A percentile compares a stretch with the other conserved stretches of the same genome.
Evolutionary conservation across 208 protist genomes (phyloP).

Genomic region (Trypanosoma congolense): DNA sequence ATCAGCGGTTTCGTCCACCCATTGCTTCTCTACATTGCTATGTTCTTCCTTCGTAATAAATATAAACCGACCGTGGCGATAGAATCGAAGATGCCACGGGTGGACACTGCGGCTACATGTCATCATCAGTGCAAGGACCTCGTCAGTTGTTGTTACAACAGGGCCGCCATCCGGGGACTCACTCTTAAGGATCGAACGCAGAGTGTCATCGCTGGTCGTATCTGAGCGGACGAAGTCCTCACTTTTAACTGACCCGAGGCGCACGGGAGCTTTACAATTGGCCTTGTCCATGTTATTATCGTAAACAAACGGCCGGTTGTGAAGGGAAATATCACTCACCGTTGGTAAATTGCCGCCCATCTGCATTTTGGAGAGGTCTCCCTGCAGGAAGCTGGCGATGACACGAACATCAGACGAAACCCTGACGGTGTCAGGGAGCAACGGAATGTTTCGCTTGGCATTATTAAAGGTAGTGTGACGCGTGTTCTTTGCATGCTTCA

Average conservation of each 20-base stretch:
- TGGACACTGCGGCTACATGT: constrained; percentile 65
- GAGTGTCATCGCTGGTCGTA: constrained; percentile 37
- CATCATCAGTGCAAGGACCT: constrained; percentile 80
- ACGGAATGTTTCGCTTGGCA: constrained; percentile 30
- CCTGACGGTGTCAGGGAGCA: constrained; percentile 39
- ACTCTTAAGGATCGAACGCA: constrained; percentile 54
- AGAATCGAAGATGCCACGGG: constrained; percentile 75
- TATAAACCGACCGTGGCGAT: constrained; percentile 37
- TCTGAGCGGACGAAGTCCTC: constrained; percentile 28
- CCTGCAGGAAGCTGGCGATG: constrained; percentile 27
- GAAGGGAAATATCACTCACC: constrained; percentile 44
- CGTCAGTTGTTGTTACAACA: constrained; percentile 73
- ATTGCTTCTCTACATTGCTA: constrained; percentile 72
- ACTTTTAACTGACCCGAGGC: constrained; percentile 37
- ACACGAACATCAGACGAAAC: constrained; percentile 24
- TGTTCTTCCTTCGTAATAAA: constrained; percentile 56
- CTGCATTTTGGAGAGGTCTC: constrained; percentile 36
- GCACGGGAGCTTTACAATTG: constrained; percentile 31
- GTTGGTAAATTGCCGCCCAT: constrained; percentile 16
- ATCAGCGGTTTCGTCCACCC: constrained; percentile 78
- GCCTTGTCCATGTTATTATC: constrained; percentile 55
- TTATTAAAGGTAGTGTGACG: constrained; percentile 19
- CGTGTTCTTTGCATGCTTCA: constrained; percentile 15
- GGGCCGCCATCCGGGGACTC: constrained; percentile 27
- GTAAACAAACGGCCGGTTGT: constrained; percentile 57